Conservation (phyloP, 345 rosid genomes). For the Lepidium africanum region DNA sequence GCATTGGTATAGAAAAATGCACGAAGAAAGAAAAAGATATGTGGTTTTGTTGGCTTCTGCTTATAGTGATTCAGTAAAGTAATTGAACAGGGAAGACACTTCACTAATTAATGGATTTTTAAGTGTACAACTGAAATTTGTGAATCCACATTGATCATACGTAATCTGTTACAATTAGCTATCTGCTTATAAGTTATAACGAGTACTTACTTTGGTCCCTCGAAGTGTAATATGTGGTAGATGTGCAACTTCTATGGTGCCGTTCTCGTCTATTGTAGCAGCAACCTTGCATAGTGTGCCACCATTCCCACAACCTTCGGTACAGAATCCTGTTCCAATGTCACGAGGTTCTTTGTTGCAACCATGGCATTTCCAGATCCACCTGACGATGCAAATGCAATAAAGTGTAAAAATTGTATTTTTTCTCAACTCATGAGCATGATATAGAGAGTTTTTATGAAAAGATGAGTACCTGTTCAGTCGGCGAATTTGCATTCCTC, state of each 20-base stretch:
- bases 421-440: background rate
- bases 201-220: conserved; percentile 70
- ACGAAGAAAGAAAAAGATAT: conserved; percentile 2
- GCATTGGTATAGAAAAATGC: conserved; percentile 78
- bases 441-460: background rate
- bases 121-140: background rate
- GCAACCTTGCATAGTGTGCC: conserved; percentile 85
- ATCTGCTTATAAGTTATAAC: background rate
- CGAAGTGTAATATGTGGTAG: conserved; percentile 60
- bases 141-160: background rate
- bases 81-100: background rate
- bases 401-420: conserved; percentile 5
- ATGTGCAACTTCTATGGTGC: conserved; percentile 50
- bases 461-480: conserved; percentile 53
- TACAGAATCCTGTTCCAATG: conserved; percentile 69
- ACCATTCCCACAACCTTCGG: conserved; percentile 89
- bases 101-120: background rate
- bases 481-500: conserved; percentile 86
- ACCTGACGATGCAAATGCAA: conserved; percentile 38
- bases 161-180: background rate
- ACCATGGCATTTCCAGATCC: conserved; percentile 86
- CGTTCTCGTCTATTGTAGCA: conserved; percentile 75
- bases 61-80: background rate
- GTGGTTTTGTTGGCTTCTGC: background rate
- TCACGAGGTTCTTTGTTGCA: conserved; percentile 80